A percentile compares a stretch with the other conserved stretches of the same genome.
These are phyloP conservation scores for Thelonectria blattea DNA, from an alignment of 2,329 filamentous ascomycete genomes.

Conservation along the genomic window DNA sequence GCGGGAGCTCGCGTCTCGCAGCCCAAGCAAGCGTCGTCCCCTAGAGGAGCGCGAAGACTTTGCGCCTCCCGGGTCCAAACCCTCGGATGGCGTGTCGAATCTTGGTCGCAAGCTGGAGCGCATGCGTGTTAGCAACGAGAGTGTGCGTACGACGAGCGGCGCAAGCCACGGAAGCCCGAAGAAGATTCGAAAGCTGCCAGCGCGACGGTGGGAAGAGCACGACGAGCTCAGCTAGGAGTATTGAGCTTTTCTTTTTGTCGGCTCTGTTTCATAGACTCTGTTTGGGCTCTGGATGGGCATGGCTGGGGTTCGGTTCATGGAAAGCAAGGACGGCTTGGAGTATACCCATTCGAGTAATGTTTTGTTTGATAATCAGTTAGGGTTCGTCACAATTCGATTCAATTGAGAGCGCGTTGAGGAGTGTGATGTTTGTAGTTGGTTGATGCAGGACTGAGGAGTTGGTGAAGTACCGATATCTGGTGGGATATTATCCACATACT, in stretches of 20 bases:
- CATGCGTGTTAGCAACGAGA: slow-evolving; percentile 53
- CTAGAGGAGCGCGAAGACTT: slow-evolving; percentile 61
- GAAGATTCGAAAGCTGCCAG: slow-evolving; percentile 57
- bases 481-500: too few relatives aligned
- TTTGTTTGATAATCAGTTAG: slow-evolving; percentile 22
- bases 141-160: slow-evolving; percentile 32
- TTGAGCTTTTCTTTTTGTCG: slow-evolving; percentile 16
- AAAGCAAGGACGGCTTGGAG: slow-evolving; percentile 26
- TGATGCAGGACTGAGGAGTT: background rate
- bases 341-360: slow-evolving; percentile 37
- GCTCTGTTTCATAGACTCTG: slow-evolving; percentile 23
- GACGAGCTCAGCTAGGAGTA: slow-evolving; percentile 42
- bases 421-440: background rate
- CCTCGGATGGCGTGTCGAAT: slow-evolving; percentile 42
- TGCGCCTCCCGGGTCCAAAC: slow-evolving; percentile 23
- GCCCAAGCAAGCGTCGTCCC: slow-evolving; percentile 65
- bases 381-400: slow-evolving; percentile 20
- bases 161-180: slow-evolving; percentile 54
- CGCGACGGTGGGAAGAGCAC: slow-evolving; percentile 57
- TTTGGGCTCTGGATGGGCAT: slow-evolving; percentile 19
- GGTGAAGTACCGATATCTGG: background rate
- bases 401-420: background rate
- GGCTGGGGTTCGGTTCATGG: slow-evolving; percentile 17
- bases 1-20: slow-evolving; percentile 68
- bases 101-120: slow-evolving; percentile 57